Conservation (phyloP, 1,284 basidiomycete species). For the Calocybe gambosa region DNA sequence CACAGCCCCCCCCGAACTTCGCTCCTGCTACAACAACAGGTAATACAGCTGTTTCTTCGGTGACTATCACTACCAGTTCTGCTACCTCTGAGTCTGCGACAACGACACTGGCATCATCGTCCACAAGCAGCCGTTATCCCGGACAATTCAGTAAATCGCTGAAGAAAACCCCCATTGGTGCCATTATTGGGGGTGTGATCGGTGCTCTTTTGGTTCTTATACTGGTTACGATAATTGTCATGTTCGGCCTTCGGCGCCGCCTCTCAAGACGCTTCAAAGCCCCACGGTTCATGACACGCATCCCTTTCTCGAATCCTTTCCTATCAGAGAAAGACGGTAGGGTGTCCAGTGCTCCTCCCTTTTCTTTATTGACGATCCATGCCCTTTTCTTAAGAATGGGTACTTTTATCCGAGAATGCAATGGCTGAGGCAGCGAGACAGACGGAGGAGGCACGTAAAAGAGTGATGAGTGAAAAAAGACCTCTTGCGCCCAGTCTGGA, state of each 20-base stretch:
- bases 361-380: not conserved
- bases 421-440: not conserved
- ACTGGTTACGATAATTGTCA: not conserved
- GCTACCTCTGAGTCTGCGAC: no score
- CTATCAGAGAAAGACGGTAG: not conserved
- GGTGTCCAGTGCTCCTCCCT: not conserved
- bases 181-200: not conserved
- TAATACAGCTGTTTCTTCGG: no score
- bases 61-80: no score
- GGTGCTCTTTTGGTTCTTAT: not conserved
- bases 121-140: not conserved
- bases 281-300: not conserved
- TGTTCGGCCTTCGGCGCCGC: not conserved
- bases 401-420: not conserved
- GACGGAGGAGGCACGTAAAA: not conserved
- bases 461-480: not conserved
- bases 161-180: not conserved
- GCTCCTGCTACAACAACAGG: no score
- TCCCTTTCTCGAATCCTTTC: not conserved
- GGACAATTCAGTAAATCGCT: not conserved
- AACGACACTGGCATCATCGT: not conserved
- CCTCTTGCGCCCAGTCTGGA: no score
- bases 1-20: no score
- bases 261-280: not conserved
- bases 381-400: not conserved